Base-by-base conservation (phyloP, 768 basidiomycete genomes). In the Pleurotus tuoliensis region DNA sequence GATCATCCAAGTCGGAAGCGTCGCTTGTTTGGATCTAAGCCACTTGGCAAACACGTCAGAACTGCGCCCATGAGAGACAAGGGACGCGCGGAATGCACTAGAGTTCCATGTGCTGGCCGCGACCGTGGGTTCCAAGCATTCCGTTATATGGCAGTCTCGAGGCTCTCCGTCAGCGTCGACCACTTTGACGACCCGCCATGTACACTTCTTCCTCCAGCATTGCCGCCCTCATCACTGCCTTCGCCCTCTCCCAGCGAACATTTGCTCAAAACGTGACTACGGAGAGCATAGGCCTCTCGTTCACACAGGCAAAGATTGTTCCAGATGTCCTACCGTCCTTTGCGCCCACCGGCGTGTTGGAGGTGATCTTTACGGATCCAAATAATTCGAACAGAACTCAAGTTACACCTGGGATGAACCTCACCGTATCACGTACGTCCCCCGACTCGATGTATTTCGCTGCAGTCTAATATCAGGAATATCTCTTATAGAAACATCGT, bases 251-350 rank as follows among this genome's bases (percentile, higher is more conserved):
- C 37, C 39, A 3, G n/a, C n/a, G n/a, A 24, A 22, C 51, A 5
- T n/a, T 41, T 12, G 51, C 51, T 12, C 51, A 53, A 24, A 39
- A 53, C 4, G 39, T 53, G 8, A 53, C 51, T 7, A 53, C 51
- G 39, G 51, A 53, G 12, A 53, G 38, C 22, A 15, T 53, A 15
- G 20, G 38, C n/a, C 12, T 12, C 15, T 39, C 51, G 37, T 53
- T 53, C 37, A 53, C 51, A 1, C 51, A 53, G 41, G 70, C 73
- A 3, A 66, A 73, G 48, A 73, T 79, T 30, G 76, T 78, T 12
- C 73, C 72, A 4, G 69, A 73, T 50, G 64, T 77, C 38, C 58
- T 75, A 16, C 63, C 72, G 41, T 67, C 69, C 13, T 79, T 79
- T 64, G 63, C 63, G 27, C 77, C 77, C 6, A 63, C 61, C 7